These are phyloP conservation scores for Phytophthora citricola DNA, from an alignment of 352 stramenopile genomes.

Conservation along the genomic window DNA sequence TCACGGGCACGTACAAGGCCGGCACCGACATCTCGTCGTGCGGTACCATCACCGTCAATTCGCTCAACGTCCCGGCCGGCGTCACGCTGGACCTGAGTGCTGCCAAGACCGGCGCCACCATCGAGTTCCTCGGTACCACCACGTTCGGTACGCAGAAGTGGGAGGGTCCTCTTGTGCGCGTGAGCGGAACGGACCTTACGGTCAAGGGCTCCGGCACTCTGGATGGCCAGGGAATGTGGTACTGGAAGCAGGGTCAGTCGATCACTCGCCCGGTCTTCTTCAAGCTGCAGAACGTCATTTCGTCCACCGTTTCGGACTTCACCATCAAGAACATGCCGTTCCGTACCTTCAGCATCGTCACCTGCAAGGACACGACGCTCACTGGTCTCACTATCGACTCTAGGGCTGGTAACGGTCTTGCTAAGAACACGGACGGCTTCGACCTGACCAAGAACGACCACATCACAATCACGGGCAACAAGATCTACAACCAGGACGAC, in stretches of 20 bases:
- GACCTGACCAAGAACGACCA: constrained; percentile 36
- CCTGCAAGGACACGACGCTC: constrained; percentile 22
- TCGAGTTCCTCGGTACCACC: constrained; percentile 42
- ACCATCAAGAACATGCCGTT: constrained; percentile 42
- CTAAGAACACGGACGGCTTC: constrained; percentile 36
- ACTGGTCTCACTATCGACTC: constrained; percentile 28
- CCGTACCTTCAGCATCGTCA: constrained; percentile 41
- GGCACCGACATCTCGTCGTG: constrained; percentile 33
- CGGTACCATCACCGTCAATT: constrained; percentile 27
- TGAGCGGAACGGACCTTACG: constrained; percentile 34
- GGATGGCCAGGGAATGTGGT: constrained; percentile 45
- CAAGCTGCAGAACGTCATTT: constrained; percentile 30
- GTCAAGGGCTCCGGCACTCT: constrained; percentile 37
- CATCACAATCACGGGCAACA: constrained; percentile 40
- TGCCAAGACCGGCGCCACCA: constrained; percentile 36
- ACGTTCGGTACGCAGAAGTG: constrained; percentile 44
- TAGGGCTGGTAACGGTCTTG: constrained; percentile 2
- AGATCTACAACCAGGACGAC: constrained; percentile 37
- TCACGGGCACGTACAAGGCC: constrained; percentile 26
- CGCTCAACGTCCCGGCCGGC: constrained; percentile 37
- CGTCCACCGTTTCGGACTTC: constrained; percentile 37
- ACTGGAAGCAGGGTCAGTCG: constrained; percentile 44
- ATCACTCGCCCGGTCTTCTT: constrained; percentile 45
- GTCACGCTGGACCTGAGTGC: constrained; percentile 44
- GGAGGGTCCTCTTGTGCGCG: constrained; percentile 36